Evolutionary conservation across 805 yeast genomes (phyloP).

Genomic region (Monosporozyma aquatica): DNA sequence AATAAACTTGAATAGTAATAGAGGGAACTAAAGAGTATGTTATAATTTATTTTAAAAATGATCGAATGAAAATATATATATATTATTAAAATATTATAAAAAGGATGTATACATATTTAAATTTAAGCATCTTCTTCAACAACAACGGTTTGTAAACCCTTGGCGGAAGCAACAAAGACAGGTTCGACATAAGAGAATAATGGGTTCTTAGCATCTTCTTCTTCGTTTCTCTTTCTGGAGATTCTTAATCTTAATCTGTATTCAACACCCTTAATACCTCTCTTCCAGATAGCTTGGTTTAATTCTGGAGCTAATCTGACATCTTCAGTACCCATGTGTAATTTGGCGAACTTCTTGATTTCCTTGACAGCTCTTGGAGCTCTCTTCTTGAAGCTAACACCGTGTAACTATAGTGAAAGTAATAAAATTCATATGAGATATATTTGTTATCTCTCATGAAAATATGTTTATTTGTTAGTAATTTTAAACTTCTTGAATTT

Average conservation of each 20-base stretch:
- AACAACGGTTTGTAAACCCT: constrained; percentile 97
- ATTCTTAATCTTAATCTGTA: constrained; percentile 97
- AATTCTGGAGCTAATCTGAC: constrained; percentile 98
- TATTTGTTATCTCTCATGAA: not conserved
- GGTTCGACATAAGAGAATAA: constrained; percentile 97
- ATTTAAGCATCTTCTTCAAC: constrained; percentile 64
- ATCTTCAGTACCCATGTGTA: constrained; percentile 98
- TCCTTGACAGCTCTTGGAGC: constrained; percentile 99
- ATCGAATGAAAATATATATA: too few species aligned
- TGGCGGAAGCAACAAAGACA: constrained; percentile 86
- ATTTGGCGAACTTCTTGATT: constrained; percentile 95
- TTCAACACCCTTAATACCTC: constrained; percentile 99
- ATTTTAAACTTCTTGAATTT: not conserved
- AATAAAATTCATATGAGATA: not conserved
- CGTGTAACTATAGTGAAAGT: constrained; percentile 60
- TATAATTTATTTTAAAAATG: too few species aligned
- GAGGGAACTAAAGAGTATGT: too few species aligned
- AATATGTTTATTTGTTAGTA: constrained; percentile 5
- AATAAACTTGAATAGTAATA: too few species aligned
- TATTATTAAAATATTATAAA: too few species aligned
- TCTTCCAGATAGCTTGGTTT: constrained; percentile 98
- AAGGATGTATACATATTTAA: too few species aligned
- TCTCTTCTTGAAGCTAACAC: constrained; percentile 98
- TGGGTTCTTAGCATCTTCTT: constrained; percentile 97
- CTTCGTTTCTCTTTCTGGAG: constrained; percentile 99